A percentile compares a stretch with the other conserved stretches of the same genome.
These are phyloP conservation scores for Sindora glabra DNA, from an alignment of 306 rosid genomes.

Conservation along the genomic window DNA sequence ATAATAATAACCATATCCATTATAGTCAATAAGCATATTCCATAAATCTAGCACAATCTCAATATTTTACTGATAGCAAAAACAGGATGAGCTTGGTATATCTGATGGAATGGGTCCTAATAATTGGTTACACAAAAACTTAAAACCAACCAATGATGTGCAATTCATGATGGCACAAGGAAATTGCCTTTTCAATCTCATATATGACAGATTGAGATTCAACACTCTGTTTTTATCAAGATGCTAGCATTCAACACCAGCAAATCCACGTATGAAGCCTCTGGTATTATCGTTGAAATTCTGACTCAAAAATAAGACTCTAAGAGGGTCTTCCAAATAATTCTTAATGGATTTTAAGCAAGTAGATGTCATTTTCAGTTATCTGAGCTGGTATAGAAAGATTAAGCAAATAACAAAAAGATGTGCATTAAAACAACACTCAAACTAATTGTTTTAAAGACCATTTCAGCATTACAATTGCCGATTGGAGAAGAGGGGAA, in stretches of 20 bases:
- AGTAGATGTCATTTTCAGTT: too few species aligned
- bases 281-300: constrained; percentile 47
- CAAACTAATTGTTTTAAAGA: too few species aligned
- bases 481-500: too few species aligned
- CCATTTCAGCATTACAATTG: too few species aligned
- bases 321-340: constrained; percentile 22
- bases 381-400: too few species aligned
- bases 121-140: constrained; percentile 52
- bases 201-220: constrained; percentile 33
- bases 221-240: constrained; percentile 58
- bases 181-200: constrained; percentile 47
- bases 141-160: constrained; percentile 43
- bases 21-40: too few species aligned
- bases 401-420: too few species aligned
- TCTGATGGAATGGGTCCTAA: constrained; percentile 44
- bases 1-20: too few species aligned
- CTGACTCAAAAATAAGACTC: constrained; percentile 36
- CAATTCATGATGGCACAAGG: constrained; percentile 53
- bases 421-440: too few species aligned
- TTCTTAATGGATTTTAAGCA: constrained; percentile 52
- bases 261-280: constrained; percentile 53
- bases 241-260: constrained; percentile 73
- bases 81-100: constrained; percentile 63
- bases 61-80: too few species aligned
- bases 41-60: too few species aligned